Evolutionary conservation across 495 filamentous ascomycete species (phyloP).

Genomic region (Filosporella fistucella): DNA sequence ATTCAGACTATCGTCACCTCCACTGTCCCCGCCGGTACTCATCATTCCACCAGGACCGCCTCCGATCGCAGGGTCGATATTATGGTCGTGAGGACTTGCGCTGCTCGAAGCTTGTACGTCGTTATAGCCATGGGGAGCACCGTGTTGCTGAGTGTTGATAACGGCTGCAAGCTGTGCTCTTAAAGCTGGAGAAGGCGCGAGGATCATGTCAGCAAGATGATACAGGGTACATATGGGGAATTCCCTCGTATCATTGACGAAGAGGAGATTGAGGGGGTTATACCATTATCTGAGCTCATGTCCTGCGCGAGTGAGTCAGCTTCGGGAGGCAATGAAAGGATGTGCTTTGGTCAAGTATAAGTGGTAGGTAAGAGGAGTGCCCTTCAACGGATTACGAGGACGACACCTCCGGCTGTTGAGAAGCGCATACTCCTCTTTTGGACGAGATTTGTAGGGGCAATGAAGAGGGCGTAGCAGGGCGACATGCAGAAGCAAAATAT

Average conservation of each 20-base stretch:
- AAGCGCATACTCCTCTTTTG: background rate
- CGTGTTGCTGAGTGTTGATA: conserved; percentile 16
- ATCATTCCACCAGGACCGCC: conserved; percentile 24
- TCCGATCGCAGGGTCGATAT: conserved; percentile 31
- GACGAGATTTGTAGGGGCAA: background rate
- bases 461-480: background rate
- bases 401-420: background rate
- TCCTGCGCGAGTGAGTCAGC: conserved; percentile 27
- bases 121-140: conserved; percentile 2
- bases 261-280: background rate
- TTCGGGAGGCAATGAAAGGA: background rate
- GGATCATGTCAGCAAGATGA: conserved; percentile 20
- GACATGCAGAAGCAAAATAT: background rate
- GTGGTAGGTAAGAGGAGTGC: too few relatives aligned
- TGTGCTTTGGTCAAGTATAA: background rate
- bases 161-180: conserved; percentile 28
- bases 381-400: too few relatives aligned
- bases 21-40: conserved; percentile 18
- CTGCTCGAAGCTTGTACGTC: conserved; percentile 23
- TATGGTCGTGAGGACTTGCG: conserved; percentile 27
- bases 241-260: background rate
- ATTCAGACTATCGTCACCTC: conserved; percentile 20
- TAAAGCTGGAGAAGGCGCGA: conserved; percentile 22
- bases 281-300: conserved; percentile 28
- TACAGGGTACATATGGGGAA: background rate